A percentile compares a stretch with the other conserved stretches of the same genome.
Conservation (phyloP, 345 rosid genomes). For the Lenwebbia sp. region DNA sequence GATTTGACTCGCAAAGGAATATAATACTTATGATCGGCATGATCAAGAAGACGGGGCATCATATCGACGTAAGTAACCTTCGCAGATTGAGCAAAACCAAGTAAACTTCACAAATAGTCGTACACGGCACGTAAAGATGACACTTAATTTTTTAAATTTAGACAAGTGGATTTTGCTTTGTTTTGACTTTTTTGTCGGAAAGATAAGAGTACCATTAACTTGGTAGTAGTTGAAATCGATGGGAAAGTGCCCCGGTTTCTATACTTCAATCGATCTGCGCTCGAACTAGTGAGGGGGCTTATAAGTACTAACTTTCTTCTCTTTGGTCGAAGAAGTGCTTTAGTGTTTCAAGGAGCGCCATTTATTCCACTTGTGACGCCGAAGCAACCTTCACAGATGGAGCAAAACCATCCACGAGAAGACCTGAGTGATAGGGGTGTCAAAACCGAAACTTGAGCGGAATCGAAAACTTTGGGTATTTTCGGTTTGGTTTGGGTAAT, state of each 20-base stretch:
- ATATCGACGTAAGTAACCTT: no score
- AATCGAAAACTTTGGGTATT: no score
- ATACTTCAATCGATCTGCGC: no score
- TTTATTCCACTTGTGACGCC: not conserved
- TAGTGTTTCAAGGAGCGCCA: not conserved
- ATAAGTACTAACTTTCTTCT: not conserved
- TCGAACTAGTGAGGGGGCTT: no score
- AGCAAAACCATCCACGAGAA: not conserved
- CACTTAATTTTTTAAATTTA: not conserved
- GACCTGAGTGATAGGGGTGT: not conserved
- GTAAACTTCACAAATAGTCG: no score
- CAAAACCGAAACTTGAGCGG: no score
- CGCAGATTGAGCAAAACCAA: no score
- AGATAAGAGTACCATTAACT: not conserved
- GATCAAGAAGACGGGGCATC: not conserved
- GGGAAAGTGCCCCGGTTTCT: no score
- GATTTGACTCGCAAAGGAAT: not conserved
- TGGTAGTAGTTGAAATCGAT: not conserved
- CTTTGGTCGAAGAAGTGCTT: not conserved
- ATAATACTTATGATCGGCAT: not conserved
- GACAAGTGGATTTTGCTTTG: not conserved
- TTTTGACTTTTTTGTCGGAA: not conserved
- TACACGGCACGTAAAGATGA: not conserved
- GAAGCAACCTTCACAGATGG: not conserved
- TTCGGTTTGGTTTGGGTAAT: no score